These are phyloP conservation scores for Colletotrichum limetticola DNA, from an alignment of 2,329 filamentous ascomycete genomes.

Conservation along the genomic window DNA sequence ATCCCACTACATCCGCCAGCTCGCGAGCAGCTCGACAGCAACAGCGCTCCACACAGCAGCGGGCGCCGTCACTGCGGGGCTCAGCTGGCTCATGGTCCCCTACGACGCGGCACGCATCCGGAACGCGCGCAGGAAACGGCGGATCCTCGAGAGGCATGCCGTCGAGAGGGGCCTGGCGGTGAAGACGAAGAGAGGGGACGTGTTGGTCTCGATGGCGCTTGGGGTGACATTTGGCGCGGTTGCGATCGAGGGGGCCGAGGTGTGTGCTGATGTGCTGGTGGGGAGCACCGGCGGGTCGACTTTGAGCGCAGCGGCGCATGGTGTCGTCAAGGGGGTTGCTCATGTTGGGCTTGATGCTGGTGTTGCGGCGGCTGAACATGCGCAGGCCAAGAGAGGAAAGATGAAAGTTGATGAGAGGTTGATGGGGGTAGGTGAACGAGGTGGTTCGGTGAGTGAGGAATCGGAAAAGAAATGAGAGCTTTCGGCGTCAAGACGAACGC, in stretches of 20 bases:
- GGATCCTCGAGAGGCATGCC: conserved; percentile 50
- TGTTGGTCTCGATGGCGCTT: conserved; percentile 7
- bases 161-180: not conserved
- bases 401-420: not conserved
- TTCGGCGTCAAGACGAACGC: not conserved
- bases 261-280: not conserved
- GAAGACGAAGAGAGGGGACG: not conserved
- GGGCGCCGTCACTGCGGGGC: conserved; percentile 47
- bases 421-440: not conserved
- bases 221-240: conserved; percentile 7
- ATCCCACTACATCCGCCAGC: conserved; percentile 54
- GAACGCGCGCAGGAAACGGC: conserved; percentile 54
- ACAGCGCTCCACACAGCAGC: conserved; percentile 47
- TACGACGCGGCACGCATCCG: conserved; percentile 48
- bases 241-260: conserved; percentile 2
- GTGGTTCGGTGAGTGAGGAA: not conserved
- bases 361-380: conserved; percentile 3
- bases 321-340: not conserved
- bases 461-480: not conserved
- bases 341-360: conserved; percentile 14
- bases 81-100: conserved; percentile 3
- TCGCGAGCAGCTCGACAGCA: conserved; percentile 49
- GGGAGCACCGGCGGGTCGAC: not conserved
- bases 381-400: not conserved
- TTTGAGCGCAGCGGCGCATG: not conserved